phyloP scores from a whole-genome alignment of 768 basidiomycete species.

The Boletus rubroflammeus region DNA sequence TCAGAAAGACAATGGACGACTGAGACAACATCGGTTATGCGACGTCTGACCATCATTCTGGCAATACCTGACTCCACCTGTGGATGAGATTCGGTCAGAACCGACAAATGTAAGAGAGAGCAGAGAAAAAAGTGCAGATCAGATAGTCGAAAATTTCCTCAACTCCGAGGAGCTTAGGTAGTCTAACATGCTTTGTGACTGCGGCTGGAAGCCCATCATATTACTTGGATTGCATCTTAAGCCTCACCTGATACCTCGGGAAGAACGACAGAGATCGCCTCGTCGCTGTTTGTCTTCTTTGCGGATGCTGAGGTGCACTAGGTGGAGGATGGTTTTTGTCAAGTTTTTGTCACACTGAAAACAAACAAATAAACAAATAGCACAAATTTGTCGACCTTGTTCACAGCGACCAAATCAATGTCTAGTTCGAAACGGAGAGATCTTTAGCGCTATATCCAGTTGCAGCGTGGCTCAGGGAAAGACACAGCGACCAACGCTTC shows the following conservation, averaged over 20 bases:
- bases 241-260: background rate
- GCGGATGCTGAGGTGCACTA: background rate
- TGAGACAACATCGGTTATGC: background rate
- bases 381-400: background rate
- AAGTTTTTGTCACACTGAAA: background rate
- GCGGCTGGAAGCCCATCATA: slow-evolving; percentile 18
- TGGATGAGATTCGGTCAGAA: slow-evolving; percentile 1
- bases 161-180: slow-evolving; percentile 26
- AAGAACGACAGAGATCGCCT: background rate
- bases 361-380: background rate
- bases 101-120: background rate
- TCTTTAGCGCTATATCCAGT: background rate
- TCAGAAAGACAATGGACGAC: background rate
- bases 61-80: background rate
- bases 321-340: background rate
- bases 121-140: background rate
- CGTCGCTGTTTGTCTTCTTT: background rate
- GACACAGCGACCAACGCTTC: background rate
- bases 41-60: background rate
- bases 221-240: background rate
- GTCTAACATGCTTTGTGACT: slow-evolving; percentile 33
- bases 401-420: background rate
- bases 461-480: slow-evolving; percentile 8
- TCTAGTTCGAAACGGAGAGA: background rate
- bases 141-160: slow-evolving; percentile 17